Evolutionary conservation across 2,329 filamentous ascomycete genomes (phyloP), one percentile per base, ranked within the genome.

Genomic region (Diaporthe sp.): DNA sequence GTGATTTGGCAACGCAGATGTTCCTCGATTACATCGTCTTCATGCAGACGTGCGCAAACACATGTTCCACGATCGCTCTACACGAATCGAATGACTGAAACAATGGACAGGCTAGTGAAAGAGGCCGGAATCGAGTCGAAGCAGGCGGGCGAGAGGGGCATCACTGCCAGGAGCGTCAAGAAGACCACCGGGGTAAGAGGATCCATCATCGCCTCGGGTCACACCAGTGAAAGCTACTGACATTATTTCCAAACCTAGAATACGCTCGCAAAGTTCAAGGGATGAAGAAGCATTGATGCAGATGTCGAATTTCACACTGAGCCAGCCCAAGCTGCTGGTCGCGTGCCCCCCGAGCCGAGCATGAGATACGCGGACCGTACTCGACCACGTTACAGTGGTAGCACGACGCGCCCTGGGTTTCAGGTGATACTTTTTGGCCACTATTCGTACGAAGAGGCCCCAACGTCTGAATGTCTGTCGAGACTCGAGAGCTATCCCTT

Each of bases 21-120:
- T 97, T 94, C 80, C 88, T 98, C 75, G 92, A 97, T 81, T 97
- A 97, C 78, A 90, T 94, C 78, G 88, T 97, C 2, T 97, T 98
- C 79, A 93, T 98, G 90, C 89, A 92, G 81, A 88, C 86, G 90
- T 91, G 83, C 71, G 86, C 25, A 7, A 9, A 28, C 2, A 6
- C 53, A 34, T 22, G 3, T 22, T 39, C 44, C 22, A 71, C 49
- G n/a, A 44, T 22, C n/a, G 6, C 46, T 37, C 49, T 25, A 10
- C 19, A n/a, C 7, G 12, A 53, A 31, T 74, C 72, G 72, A 31
- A 67, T 74, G 39, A 74, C 22, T n/a, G 34, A 8, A 19, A 25
- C 5, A 37, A 42, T 8, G 15, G 22, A 65, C 79, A 96, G 94
- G 58, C 87, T 97, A 71, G 89, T 97, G 83, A 95, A 94, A 78